Evolutionary conservation across 345 rosid species (phyloP).

Genomic region (Hirschfeldia incana): DNA sequence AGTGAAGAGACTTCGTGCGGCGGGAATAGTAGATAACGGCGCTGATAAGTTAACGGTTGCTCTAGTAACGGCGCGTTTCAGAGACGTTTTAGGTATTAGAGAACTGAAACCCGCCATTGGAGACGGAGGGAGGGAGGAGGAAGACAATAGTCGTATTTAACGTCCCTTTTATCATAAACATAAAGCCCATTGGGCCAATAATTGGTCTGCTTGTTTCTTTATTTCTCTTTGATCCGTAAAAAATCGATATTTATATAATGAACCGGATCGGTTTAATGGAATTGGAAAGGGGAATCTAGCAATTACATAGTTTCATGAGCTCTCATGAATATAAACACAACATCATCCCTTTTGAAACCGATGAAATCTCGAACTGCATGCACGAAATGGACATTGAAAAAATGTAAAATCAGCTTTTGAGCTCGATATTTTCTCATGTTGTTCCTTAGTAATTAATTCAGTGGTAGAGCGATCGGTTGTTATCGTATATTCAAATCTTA

Average conservation of each 20-base stretch:
- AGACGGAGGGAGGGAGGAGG: neutral
- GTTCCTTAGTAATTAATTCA: too few species aligned
- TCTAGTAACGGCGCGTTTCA: constrained; percentile 16
- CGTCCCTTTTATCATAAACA: neutral
- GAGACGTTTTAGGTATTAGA: constrained; percentile 19
- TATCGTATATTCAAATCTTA: too few species aligned
- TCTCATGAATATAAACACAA: neutral
- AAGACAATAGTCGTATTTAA: neutral
- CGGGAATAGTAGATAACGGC: neutral
- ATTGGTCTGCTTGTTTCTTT: neutral
- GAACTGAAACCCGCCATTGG: constrained; percentile 40
- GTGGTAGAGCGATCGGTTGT: too few species aligned
- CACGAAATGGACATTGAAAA: neutral
- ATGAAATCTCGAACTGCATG: neutral
- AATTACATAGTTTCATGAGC: neutral
- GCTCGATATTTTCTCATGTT: neutral
- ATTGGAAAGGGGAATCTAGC: constrained; percentile 9
- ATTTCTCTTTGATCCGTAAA: neutral
- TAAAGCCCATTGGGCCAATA: neutral
- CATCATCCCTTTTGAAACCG: neutral
- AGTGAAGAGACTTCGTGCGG: neutral
- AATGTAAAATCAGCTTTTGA: neutral
- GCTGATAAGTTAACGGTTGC: constrained; percentile 4
- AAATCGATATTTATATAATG: neutral
- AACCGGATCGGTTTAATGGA: constrained; percentile 20